Evolutionary conservation across 164 flowering plant species (phyloP).

Genomic region (Magnolia sinica): DNA sequence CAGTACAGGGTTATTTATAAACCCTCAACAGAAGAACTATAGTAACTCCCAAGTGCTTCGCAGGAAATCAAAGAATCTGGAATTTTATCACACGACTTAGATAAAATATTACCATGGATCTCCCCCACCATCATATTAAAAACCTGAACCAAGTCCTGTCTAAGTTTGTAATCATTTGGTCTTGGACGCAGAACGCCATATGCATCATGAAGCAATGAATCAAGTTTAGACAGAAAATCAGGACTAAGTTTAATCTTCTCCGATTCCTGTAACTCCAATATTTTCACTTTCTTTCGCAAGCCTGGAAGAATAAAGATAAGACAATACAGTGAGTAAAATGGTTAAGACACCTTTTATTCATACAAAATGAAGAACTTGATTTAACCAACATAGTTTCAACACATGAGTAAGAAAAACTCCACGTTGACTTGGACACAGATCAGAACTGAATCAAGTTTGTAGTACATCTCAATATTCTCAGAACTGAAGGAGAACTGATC

Average conservation of each 20-base stretch:
- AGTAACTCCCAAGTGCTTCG: not conserved
- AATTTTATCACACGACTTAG: not conserved
- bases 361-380: not conserved
- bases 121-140: constrained; percentile 53
- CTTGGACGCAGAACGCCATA: constrained; percentile 35
- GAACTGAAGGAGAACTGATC: too few relatives aligned
- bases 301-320: constrained; percentile 25
- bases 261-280: constrained; percentile 28
- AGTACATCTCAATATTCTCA: too few relatives aligned
- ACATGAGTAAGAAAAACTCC: not conserved
- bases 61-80: not conserved
- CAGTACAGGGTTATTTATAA: too few relatives aligned
- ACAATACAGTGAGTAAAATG: not conserved
- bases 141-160: constrained; percentile 47
- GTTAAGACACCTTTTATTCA: not conserved
- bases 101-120: constrained; percentile 43
- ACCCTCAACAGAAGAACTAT: not conserved
- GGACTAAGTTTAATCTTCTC: constrained; percentile 21
- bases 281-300: constrained; percentile 33
- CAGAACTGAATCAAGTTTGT: too few relatives aligned
- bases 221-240: constrained; percentile 23
- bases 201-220: constrained; percentile 37
- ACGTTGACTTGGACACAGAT: too few relatives aligned
- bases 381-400: not conserved
- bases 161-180: constrained; percentile 40